Conservation (phyloP, 2,329 filamentous ascomycete species). For the Moelleriella libera region DNA sequence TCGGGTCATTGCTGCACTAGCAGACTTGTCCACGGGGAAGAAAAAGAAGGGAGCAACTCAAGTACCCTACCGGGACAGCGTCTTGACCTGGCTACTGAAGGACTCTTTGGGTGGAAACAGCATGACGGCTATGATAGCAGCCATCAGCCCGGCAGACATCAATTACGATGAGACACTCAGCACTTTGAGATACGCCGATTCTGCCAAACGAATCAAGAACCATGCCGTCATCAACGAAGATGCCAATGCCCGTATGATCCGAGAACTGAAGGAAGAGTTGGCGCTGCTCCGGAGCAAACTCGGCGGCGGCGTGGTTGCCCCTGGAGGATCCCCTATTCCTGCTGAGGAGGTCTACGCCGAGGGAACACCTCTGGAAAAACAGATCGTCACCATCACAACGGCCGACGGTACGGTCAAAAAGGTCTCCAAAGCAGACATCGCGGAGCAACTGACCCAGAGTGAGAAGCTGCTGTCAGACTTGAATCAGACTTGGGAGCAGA, state of each 20-base stretch:
- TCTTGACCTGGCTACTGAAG: conserved; percentile 92
- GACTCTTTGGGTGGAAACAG: conserved; percentile 96
- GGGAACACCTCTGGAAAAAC: conserved; percentile 83
- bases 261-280: conserved; percentile 92
- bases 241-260: conserved; percentile 96
- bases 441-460: conserved; percentile 87
- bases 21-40: conserved; percentile 76
- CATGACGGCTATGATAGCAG: conserved; percentile 99
- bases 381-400: conserved; percentile 88
- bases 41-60: conserved; percentile 62
- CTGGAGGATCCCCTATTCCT: conserved; percentile 33
- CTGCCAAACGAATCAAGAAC: conserved; percentile 98
- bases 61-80: conserved; percentile 93
- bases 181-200: conserved; percentile 91
- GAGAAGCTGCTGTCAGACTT: conserved; percentile 93
- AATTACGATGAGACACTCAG: conserved; percentile 97
- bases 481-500: conserved; percentile 98
- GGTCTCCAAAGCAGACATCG: conserved; percentile 96
- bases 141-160: conserved; percentile 95
- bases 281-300: conserved; percentile 77
- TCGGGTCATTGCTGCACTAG: conserved; percentile 90
- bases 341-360: conserved; percentile 80
- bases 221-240: conserved; percentile 98
- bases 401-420: conserved; percentile 80
- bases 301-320: conserved; percentile 36